Percentiles rank a stretch among this genome's conserved stretches.
Evolutionary conservation across 352 stramenopile genomes (phyloP).

Genomic region (Phytophthora melonis): DNA sequence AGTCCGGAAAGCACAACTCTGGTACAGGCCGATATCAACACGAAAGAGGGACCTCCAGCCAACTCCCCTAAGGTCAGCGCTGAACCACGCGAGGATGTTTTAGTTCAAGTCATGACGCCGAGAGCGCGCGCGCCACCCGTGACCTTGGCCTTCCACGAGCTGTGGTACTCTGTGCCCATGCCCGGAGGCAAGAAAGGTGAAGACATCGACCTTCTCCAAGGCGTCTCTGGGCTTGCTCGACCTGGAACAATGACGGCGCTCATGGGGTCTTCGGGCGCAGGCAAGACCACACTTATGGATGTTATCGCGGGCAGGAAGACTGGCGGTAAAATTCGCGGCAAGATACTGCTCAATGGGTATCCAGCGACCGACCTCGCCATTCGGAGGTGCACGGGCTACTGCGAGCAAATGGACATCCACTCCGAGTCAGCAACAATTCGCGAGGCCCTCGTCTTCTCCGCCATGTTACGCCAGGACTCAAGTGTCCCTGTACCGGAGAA

Average conservation of each 20-base stretch:
- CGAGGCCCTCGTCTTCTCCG: conserved; percentile 90
- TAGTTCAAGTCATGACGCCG: conserved; percentile 1
- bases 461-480: conserved; percentile 67
- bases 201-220: conserved; percentile 80
- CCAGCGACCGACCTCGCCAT: conserved; percentile 49
- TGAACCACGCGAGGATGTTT: conserved; percentile 1
- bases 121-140: conserved; percentile 26
- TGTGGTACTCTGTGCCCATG: conserved; percentile 56
- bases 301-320: conserved; percentile 93
- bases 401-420: conserved; percentile 90
- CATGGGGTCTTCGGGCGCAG: conserved; percentile 72
- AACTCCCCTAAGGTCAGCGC: neutral
- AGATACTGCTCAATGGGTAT: conserved; percentile 65
- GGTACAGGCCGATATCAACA: conserved; percentile 30
- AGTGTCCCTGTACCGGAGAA: conserved; percentile 41
- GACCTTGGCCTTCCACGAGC: conserved; percentile 47
- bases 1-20: conserved; percentile 46
- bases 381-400: conserved; percentile 52
- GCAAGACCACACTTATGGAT: conserved; percentile 95
- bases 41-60: neutral
- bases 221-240: conserved; percentile 61
- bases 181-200: conserved; percentile 37
- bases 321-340: conserved; percentile 70
- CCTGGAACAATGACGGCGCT: conserved; percentile 68
- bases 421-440: conserved; percentile 85